Base-by-base conservation (phyloP, 108 stramenopile species). In the Craspedostauros australis region DNA sequence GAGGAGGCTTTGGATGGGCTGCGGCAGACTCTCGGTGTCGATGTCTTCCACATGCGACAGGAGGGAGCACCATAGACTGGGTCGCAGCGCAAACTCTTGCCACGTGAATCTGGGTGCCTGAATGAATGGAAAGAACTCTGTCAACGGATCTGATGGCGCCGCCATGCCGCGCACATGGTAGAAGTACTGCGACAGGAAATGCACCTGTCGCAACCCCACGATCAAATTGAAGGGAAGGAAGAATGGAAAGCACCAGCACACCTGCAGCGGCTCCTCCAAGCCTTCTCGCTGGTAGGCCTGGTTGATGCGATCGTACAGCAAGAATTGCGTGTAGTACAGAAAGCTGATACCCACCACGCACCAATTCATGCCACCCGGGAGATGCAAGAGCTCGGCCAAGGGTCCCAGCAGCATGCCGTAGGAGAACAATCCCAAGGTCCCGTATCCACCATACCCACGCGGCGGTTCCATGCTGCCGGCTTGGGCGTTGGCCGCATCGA, bases 381-480 rank as follows among this genome's bases (percentile, higher is more conserved):
- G 9, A 30, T 62, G 51, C 16, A 65, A 19, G 3, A 69, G 18
- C 6, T 30, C 23, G 9, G 64, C 57, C 4, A 64, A 27, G 14
- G 59, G 54, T 5, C 76, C 71, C 19, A 69, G 14, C n/a, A 77
- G 37, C 38, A 68, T 29, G 14, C 55, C 52, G 21, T 51, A 65
- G 16, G 50, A 26, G 20, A 29, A 51, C 20, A 24, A 28, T 44
- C 53, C 22, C 42, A 73, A 41, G 14, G 66, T 68, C 23, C 71
- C 76, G 60, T 56, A 73, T 15, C 76, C 76, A 2, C 76, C 76
- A 47, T 53, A 58, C 31, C 76, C 72, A 24, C 21, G 36, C 6
- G 64, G 58, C n/a, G n/a, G n/a, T n/a, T n/a, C n/a, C n/a, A n/a
- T n/a, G n/a, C n/a, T n/a, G n/a, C n/a, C n/a, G n/a, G n/a, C n/a